Conservation (phyloP, 2,329 filamentous ascomycete species). For the Hypomyces perniciosus region DNA sequence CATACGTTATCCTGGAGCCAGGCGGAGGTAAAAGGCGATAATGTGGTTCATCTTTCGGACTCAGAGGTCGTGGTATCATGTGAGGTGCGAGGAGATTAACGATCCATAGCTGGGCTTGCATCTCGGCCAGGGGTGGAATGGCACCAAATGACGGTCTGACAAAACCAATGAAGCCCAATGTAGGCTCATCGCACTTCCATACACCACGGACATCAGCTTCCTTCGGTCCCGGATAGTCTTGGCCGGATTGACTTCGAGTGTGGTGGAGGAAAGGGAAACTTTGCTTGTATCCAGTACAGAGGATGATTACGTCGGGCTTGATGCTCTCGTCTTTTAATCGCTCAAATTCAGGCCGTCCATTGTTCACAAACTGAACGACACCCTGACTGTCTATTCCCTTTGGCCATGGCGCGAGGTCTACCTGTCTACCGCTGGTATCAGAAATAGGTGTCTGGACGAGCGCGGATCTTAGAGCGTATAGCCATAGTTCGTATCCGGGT, state of each 20-base stretch:
- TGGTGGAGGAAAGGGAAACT: slow-evolving; percentile 32
- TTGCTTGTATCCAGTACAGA: slow-evolving; percentile 41
- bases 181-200: slow-evolving; percentile 35
- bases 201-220: slow-evolving; percentile 46
- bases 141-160: slow-evolving; percentile 37
- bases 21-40: slow-evolving; percentile 31
- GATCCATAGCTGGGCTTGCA: slow-evolving; percentile 41
- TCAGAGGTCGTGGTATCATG: slow-evolving; percentile 17
- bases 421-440: slow-evolving; percentile 28
- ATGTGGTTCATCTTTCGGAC: slow-evolving; percentile 30
- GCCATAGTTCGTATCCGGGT: slow-evolving; percentile 16
- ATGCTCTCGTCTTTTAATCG: slow-evolving; percentile 24
- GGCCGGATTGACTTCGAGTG: neutral
- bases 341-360: slow-evolving; percentile 24
- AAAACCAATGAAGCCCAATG: slow-evolving; percentile 40
- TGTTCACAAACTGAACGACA: slow-evolving; percentile 28
- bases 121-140: slow-evolving; percentile 40
- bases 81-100: slow-evolving; percentile 26
- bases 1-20: slow-evolving; percentile 29
- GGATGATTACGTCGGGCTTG: slow-evolving; percentile 37
- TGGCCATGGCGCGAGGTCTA: slow-evolving; percentile 40
- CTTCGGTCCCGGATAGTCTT: slow-evolving; percentile 35
- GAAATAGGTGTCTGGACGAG: slow-evolving; percentile 30
- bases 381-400: slow-evolving; percentile 27
- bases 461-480: slow-evolving; percentile 25